Conservation (phyloP, 192 early-diverging fungal species). For the Rhizophagus clarus region DNA sequence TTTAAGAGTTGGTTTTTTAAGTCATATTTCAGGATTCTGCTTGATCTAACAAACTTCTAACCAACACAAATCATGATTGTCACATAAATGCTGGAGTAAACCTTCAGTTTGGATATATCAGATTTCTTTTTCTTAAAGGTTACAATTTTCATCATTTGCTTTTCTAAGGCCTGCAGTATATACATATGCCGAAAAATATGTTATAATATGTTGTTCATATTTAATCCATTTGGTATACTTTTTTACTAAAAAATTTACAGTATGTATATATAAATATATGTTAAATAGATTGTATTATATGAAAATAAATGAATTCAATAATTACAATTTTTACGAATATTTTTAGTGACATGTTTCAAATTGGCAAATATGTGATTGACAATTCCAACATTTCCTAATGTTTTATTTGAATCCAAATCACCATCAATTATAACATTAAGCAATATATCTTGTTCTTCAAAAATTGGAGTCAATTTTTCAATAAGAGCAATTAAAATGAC, state of each 20-base stretch:
- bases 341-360: conserved; percentile 17
- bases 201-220: conserved; percentile 14
- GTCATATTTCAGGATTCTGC: background rate
- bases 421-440: background rate
- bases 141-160: background rate
- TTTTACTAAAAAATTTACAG: background rate
- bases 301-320: too few relatives aligned
- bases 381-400: background rate
- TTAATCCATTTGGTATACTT: background rate
- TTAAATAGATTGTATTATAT: too few relatives aligned
- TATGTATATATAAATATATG: too few relatives aligned
- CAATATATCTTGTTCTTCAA: background rate
- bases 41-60: background rate
- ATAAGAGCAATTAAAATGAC: background rate
- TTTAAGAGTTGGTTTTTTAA: background rate
- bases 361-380: conserved; percentile 17
- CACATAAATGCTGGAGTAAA: background rate
- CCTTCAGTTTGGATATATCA: background rate
- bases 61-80: background rate
- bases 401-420: conserved; percentile 12
- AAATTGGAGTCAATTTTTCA: background rate
- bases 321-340: conserved; percentile 9
- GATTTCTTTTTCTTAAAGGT: background rate
- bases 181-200: background rate
- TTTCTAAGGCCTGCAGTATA: conserved; percentile 11